Conservation (phyloP, 805 yeast species). For the Millerozyma miso region DNA sequence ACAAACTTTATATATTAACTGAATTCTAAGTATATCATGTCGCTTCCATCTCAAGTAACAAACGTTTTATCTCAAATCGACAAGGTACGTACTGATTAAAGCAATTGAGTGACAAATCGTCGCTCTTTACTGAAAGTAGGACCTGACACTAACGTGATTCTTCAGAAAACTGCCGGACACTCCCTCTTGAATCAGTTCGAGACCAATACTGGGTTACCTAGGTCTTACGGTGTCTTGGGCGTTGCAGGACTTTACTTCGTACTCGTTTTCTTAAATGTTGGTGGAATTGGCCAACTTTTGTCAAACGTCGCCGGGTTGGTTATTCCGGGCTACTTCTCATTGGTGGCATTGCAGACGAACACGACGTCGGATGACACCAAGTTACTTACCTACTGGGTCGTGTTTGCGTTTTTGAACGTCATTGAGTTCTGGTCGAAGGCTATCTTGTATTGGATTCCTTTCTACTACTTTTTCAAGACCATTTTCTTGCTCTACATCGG, state of each 20-base stretch:
- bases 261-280: slow-evolving; percentile 81
- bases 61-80: slow-evolving; percentile 45
- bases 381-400: slow-evolving; percentile 95
- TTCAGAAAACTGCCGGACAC: slow-evolving; percentile 29
- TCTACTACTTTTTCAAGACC: slow-evolving; percentile 93
- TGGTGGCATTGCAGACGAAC: slow-evolving; percentile 75
- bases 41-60: slow-evolving; percentile 44
- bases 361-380: slow-evolving; percentile 75
- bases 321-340: slow-evolving; percentile 84
- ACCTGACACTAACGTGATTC: slow-evolving; percentile 13
- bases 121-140: too few species aligned
- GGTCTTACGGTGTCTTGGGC: slow-evolving; percentile 78
- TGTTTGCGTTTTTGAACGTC: slow-evolving; percentile 88
- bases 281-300: slow-evolving; percentile 91
- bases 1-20: slow-evolving; percentile 1
- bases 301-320: slow-evolving; percentile 90
- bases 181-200: slow-evolving; percentile 35
- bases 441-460: slow-evolving; percentile 92
- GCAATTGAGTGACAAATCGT: too few species aligned
- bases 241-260: slow-evolving; percentile 64
- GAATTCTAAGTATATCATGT: slow-evolving; percentile 19
- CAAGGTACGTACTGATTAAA: slow-evolving; percentile 34
- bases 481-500: slow-evolving; percentile 82
- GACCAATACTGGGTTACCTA: slow-evolving; percentile 56
- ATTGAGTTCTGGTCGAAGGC: slow-evolving; percentile 95